Evolutionary conservation across 2,329 filamentous ascomycete species (phyloP), one percentile per base, ranked within the genome.

Genomic region (Dactylellina haptotyla): DNA sequence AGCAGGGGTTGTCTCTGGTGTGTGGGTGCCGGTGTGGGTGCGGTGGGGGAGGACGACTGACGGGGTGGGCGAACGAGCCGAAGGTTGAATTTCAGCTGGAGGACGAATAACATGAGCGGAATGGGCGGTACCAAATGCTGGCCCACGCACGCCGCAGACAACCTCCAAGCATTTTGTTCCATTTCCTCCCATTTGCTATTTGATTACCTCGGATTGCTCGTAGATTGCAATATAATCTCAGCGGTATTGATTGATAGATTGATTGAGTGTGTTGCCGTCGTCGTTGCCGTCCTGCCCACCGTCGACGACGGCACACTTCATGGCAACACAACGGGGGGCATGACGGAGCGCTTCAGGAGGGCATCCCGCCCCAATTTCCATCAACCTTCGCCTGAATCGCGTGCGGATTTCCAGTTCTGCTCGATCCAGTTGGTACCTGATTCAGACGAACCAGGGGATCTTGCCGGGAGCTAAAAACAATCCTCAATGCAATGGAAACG

Each of bases 71-170:
- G 59, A 71, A 43, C 50, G 18, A 34, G 18, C 58, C 66, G 57
- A 65, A 23, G 14, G 37, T 18, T n/a, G 20, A 59, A 63, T 71
- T 71, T 65, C 66, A 28, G 59, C 58, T 72, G 45, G 54, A 64
- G 67, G 61, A 59, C 67, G 59, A 72, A 72, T 72, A 53, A 59
- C 26, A 72, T 54, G 34, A 51, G 53, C 46, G 67, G 67, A 72
- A 72, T 72, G 67, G 53, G 32, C 63, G 63, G 54, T 59, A 67
- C 63, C 56, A 48, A 63, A 51, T 63, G 45, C 32, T 25, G 10
- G 10, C 18, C 32, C 16, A 30, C 25, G 28, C 9, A 51, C 25
- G n/a, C n/a, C n/a, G n/a, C n/a, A 34, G 14, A 34, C 14, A 34
- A 6, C 14, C 5, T 14, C 6, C 32, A 34, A 34, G 20, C 26